These are phyloP conservation scores for Boletus pseudo-olivaceus DNA, from an alignment of 768 basidiomycete species.

Conservation along the genomic window DNA sequence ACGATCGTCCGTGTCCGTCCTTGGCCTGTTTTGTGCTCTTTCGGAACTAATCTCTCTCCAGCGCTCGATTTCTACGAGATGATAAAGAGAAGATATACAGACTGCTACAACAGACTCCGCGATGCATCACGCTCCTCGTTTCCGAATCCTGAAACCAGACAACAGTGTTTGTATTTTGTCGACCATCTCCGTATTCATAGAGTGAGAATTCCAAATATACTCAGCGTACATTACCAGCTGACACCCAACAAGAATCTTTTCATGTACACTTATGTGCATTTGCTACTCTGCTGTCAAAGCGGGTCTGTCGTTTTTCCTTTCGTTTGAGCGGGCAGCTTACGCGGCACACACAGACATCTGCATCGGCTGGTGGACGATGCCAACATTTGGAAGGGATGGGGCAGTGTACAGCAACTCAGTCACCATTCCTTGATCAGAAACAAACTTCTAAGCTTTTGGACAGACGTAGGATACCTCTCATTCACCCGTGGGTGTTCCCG, in stretches of 20 bases:
- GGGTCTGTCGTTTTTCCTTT: neutral
- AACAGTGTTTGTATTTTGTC: conserved; percentile 10
- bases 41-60: conserved; percentile 3
- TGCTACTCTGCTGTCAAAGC: conserved; percentile 14
- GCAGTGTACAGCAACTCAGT: conserved; percentile 15
- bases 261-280: conserved; percentile 22
- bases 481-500: neutral
- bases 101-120: neutral
- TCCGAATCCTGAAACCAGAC: neutral
- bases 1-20: conserved; percentile 10
- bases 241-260: conserved; percentile 22
- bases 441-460: conserved; percentile 7
- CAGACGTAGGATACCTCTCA: conserved; percentile 5
- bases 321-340: neutral
- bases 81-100: neutral
- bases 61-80: conserved; percentile 3
- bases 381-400: conserved; percentile 14
- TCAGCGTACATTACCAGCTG: neutral
- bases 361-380: conserved; percentile 2
- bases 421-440: conserved; percentile 15
- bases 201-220: conserved; percentile 6
- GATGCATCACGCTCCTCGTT: neutral
- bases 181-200: conserved; percentile 14
- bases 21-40: neutral
- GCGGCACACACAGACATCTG: conserved; percentile 6